These are phyloP conservation scores for Yamadazyma aaseri DNA, from an alignment of 1,139 yeast species.

Conservation along the genomic window DNA sequence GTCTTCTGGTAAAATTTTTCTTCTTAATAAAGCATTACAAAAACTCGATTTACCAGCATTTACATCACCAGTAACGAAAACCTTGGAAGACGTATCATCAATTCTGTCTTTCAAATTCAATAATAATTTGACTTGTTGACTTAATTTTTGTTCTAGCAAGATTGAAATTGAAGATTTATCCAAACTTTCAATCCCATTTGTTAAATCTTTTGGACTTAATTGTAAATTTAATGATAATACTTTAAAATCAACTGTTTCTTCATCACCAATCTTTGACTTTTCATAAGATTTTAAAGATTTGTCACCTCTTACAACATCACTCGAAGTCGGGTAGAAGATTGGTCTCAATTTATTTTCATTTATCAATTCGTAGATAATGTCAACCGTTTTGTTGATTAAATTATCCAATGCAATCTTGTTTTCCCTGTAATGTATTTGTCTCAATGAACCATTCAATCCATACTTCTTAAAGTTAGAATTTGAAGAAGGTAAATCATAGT, in stretches of 20 bases:
- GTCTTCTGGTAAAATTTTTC: constrained; percentile 85
- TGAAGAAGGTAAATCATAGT: constrained; percentile 5
- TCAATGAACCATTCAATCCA: constrained; percentile 46
- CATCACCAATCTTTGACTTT: constrained; percentile 24
- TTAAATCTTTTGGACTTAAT: constrained; percentile 43
- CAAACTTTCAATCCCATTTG: constrained; percentile 48
- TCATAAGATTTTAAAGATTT: constrained; percentile 29
- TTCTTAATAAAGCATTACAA: constrained; percentile 83
- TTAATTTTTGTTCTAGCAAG: constrained; percentile 61
- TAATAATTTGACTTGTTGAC: constrained; percentile 65
- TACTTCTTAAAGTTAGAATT: constrained; percentile 8
- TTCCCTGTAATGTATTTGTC: constrained; percentile 70
- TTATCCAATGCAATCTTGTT: constrained; percentile 62
- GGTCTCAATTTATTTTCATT: constrained; percentile 60
- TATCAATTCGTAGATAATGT: constrained; percentile 53
- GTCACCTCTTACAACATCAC: constrained; percentile 47
- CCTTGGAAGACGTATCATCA: constrained; percentile 90
- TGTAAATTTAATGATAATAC: constrained; percentile 65
- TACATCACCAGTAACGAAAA: constrained; percentile 93
- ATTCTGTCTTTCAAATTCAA: constrained; percentile 76
- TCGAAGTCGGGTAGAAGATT: constrained; percentile 61
- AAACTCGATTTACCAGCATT: constrained; percentile 96
- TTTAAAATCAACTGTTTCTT: constrained; percentile 34
- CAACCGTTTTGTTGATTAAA: constrained; percentile 56
- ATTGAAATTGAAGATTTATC: constrained; percentile 67